A percentile compares a stretch with the other conserved stretches of the same genome.
Conservation (phyloP, 805 yeast species). For the Komagataella mondaviorum region DNA sequence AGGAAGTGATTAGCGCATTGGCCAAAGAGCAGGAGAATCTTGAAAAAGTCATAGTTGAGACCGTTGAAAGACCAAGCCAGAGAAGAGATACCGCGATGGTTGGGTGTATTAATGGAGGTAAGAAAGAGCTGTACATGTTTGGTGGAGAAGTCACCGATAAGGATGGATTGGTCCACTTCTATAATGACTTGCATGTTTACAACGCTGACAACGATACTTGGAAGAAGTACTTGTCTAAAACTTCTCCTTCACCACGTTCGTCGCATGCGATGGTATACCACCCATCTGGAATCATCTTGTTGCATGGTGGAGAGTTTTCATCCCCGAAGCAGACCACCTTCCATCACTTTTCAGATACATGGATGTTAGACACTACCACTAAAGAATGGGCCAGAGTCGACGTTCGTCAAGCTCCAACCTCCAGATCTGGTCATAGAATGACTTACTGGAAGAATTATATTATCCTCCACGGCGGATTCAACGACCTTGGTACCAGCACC, state of each 20-base stretch:
- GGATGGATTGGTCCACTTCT: conserved; percentile 32
- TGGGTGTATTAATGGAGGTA: conserved; percentile 62
- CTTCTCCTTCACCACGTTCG: conserved; percentile 84
- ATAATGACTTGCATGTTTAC: conserved; percentile 69
- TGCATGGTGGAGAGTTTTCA: conserved; percentile 96
- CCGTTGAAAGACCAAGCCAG: conserved; percentile 45
- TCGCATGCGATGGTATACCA: conserved; percentile 91
- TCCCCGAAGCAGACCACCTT: conserved; percentile 93
- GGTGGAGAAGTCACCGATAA: conserved; percentile 69
- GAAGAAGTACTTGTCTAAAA: conserved; percentile 69
- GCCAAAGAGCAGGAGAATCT: conserved; percentile 72
- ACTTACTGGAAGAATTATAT: conserved; percentile 86
- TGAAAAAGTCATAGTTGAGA: conserved; percentile 53
- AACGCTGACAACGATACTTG: conserved; percentile 68
- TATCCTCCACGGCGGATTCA: conserved; percentile 81
- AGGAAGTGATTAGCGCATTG: conserved; percentile 63
- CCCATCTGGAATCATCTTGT: conserved; percentile 71
- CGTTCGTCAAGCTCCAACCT: conserved; percentile 57
- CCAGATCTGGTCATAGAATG: conserved; percentile 89
- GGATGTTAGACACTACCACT: conserved; percentile 76
- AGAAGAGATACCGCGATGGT: conserved; percentile 68
- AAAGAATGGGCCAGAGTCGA: conserved; percentile 91
- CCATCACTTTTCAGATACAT: conserved; percentile 92
- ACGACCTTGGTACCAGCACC: conserved; percentile 77
- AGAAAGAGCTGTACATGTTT: conserved; percentile 66